Conservation (phyloP, 2,329 filamentous ascomycete species). For the Xylogone sp. region DNA sequence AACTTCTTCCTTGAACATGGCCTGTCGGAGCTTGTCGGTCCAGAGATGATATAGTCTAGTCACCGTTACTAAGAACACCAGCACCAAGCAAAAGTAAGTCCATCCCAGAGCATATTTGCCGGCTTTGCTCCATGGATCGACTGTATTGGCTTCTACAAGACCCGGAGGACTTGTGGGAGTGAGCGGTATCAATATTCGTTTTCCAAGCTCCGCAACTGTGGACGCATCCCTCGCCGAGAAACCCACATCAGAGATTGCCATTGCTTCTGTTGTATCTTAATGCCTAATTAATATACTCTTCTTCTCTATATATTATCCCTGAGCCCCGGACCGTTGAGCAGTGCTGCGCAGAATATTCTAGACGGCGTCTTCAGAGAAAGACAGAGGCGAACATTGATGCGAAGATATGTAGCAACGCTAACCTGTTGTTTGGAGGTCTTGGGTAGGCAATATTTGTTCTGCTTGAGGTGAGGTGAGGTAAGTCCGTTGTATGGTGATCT, state of each 20-base stretch:
- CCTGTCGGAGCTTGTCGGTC: constrained; percentile 90
- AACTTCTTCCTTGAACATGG: constrained; percentile 80
- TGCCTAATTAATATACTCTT: background rate
- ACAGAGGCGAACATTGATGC: background rate
- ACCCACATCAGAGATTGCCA: constrained; percentile 10
- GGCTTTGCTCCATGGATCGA: constrained; percentile 77
- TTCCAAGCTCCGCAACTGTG: constrained; percentile 23
- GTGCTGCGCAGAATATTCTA: background rate
- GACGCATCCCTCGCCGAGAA: constrained; percentile 17
- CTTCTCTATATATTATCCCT: background rate
- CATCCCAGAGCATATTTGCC: constrained; percentile 85
- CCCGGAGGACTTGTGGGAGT: constrained; percentile 57
- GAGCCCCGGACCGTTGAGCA: background rate
- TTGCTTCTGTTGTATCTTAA: constrained; percentile 1
- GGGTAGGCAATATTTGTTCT: too few relatives aligned
- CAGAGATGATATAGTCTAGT: constrained; percentile 83
- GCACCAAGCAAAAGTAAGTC: constrained; percentile 78
- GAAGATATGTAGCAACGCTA: background rate
- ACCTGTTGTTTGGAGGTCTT: background rate
- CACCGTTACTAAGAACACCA: constrained; percentile 63
- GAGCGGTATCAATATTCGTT: constrained; percentile 56
- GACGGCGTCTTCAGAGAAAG: background rate
- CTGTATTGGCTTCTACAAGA: constrained; percentile 56
- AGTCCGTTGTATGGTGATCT: background rate
- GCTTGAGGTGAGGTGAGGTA: background rate